Conservation (phyloP, 345 rosid species). For the Carallia pectinifolia region DNA sequence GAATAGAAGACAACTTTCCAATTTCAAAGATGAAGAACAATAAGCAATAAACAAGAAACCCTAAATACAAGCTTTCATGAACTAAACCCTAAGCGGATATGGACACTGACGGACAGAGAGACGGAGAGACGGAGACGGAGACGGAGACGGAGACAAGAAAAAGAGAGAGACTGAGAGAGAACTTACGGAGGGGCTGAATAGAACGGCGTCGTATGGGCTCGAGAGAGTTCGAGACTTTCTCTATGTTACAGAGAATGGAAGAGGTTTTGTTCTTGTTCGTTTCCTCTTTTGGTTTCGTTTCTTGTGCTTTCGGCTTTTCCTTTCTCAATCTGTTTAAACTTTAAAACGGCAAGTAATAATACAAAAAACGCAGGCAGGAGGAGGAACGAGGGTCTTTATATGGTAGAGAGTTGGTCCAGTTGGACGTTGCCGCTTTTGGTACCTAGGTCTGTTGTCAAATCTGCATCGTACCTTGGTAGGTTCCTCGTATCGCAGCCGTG, state of each 20-base stretch:
- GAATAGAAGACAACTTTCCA: neutral
- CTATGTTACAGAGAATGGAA: neutral
- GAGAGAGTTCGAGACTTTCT: slow-evolving; percentile 1
- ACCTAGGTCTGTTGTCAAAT: too few species aligned
- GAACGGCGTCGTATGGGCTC: neutral
- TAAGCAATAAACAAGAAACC: slow-evolving; percentile 9
- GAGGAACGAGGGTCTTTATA: too few species aligned
- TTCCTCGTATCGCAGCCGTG: too few species aligned
- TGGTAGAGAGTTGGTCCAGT: too few species aligned
- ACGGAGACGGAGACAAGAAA: neutral
- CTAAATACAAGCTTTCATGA: neutral
- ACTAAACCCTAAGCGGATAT: neutral
- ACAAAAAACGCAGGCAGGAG: too few species aligned
- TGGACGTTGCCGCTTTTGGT: too few species aligned
- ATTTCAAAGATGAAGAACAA: neutral
- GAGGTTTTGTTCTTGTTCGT: neutral
- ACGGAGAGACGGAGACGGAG: neutral
- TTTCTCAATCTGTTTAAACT: too few species aligned
- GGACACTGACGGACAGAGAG: neutral
- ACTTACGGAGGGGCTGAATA: too few species aligned
- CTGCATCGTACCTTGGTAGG: too few species aligned
- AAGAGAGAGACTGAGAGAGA: neutral
- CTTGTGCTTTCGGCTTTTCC: neutral
- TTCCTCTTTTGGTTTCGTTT: neutral
- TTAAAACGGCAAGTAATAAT: too few species aligned